Conservation (phyloP, 2,329 filamentous ascomycete genomes). For the Aspergillus sp. region DNA sequence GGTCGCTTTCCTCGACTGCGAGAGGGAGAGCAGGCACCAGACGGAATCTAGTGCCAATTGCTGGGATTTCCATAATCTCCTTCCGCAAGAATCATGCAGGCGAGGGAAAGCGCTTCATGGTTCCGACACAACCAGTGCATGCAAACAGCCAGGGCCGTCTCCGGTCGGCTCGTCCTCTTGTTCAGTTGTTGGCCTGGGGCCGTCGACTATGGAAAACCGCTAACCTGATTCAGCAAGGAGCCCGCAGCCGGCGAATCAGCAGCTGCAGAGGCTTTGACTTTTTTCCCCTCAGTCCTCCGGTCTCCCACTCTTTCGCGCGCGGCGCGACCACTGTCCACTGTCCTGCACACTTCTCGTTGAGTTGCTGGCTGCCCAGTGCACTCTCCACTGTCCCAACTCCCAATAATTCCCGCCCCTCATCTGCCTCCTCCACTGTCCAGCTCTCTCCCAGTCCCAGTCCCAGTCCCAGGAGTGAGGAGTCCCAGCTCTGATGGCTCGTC, state of each 20-base stretch:
- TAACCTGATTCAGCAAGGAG: background rate
- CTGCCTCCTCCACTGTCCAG: background rate
- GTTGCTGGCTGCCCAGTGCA: too few species aligned
- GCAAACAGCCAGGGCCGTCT: background rate
- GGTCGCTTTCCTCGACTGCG: too few species aligned
- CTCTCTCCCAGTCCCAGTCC: background rate
- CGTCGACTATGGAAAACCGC: background rate
- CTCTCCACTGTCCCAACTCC: background rate
- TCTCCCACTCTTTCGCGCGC: too few species aligned
- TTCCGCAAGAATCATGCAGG: too few species aligned
- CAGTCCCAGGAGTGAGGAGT: background rate
- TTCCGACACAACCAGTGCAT: too few species aligned
- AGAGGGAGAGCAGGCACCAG: too few species aligned
- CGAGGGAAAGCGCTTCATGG: too few species aligned
- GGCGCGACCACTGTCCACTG: too few species aligned
- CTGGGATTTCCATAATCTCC: too few species aligned
- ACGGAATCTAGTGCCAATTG: too few species aligned
- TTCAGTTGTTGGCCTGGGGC: background rate
- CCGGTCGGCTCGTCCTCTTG: background rate
- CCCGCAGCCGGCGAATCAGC: background rate
- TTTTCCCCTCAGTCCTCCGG: background rate
- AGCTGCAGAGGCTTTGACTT: background rate
- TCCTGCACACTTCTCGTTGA: too few species aligned
- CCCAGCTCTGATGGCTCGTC: background rate
- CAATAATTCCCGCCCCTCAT: background rate